Percentiles rank a stretch among this genome's conserved stretches.
Evolutionary conservation across 2,329 filamentous ascomycete genomes (phyloP).

Genomic region (Sphaerulina populicola): DNA sequence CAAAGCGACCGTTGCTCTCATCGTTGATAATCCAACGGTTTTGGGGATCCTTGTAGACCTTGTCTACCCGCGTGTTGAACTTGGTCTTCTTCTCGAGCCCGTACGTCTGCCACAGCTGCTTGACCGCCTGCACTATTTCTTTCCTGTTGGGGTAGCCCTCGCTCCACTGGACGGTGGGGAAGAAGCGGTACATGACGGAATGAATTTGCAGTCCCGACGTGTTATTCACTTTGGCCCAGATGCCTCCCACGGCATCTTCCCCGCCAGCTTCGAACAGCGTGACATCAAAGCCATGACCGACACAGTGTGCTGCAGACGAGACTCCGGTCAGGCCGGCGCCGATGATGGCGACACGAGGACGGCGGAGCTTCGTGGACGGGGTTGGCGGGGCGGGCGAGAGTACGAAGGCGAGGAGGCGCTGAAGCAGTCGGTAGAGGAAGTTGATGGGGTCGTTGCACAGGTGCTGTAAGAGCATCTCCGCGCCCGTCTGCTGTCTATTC

Average conservation of each 20-base stretch:
- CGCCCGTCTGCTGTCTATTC: slow-evolving; percentile 10
- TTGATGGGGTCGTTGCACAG: slow-evolving; percentile 42
- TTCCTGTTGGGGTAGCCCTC: slow-evolving; percentile 68
- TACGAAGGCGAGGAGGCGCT: slow-evolving; percentile 55
- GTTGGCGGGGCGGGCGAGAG: slow-evolving; percentile 64
- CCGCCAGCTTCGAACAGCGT: slow-evolving; percentile 66
- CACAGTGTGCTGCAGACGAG: slow-evolving; percentile 70
- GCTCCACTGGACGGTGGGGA: slow-evolving; percentile 67
- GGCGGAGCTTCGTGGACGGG: slow-evolving; percentile 47
- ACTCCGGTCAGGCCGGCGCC: slow-evolving; percentile 58
- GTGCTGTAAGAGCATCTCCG: slow-evolving; percentile 18
- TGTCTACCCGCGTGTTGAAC: slow-evolving; percentile 62
- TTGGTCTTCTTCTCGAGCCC: slow-evolving; percentile 60
- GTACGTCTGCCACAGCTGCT: slow-evolving; percentile 66
- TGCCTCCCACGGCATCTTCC: slow-evolving; percentile 49
- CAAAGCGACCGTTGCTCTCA: slow-evolving; percentile 60
- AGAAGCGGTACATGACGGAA: slow-evolving; percentile 79
- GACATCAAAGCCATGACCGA: slow-evolving; percentile 78
- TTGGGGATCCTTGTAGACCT: slow-evolving; percentile 58
- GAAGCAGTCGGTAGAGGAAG: slow-evolving; percentile 56
- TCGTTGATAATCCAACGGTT: slow-evolving; percentile 74
- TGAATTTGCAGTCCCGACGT: slow-evolving; percentile 78
- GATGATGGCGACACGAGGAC: slow-evolving; percentile 49
- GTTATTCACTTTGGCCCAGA: slow-evolving; percentile 52
- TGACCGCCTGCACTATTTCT: slow-evolving; percentile 66